Base-by-base conservation (phyloP, 2,329 filamentous ascomycete genomes). In the Madurella fahalii region DNA sequence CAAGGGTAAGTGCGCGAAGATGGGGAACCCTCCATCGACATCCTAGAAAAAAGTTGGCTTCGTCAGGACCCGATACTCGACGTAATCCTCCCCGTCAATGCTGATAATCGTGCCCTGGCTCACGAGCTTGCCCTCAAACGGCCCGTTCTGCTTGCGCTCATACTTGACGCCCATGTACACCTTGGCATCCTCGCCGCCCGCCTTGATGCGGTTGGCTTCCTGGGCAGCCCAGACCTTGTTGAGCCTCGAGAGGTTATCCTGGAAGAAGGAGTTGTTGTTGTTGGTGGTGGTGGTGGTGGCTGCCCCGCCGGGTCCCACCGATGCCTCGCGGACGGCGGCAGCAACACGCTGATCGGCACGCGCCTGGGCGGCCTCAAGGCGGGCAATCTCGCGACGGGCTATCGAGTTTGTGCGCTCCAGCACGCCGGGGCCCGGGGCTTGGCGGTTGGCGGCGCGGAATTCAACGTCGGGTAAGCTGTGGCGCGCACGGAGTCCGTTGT, bases 1-100 rank as follows among this genome's bases (percentile, higher is more conserved):
- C 7, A 7, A 25, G 7, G 25, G 25, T 25, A 25, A 4, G 25
- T 25, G 7, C 25, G 25, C 25, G 7, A 25, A 25, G 25, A 25
- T 4, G 25, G 7, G 3, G 25, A 25, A 25, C 25, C 25, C 7
- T 25, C 25, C 25, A 25, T 25, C 25, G 25, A 4, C 25, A 25
- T 25, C 25, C 11, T 37, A 83, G 59, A 83, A 85, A 63, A 85
- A 85, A 0, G 75, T 78, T 0, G 82, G 81, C 68, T 84, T 85
- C 1, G 80, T 84, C 25, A 86, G 74, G 1, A 86, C 81, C 2
- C 83, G 77, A 59, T 86, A 86, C 65, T 86, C 83, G 34, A 86
- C 82, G 57, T 83, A 86, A 58, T 86, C 83, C 64, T 86, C 83
- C 18, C 82, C 83, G 56, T 86, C 82, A 56, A 86, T 86, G 46